Conservation (phyloP, 129 eudicot genomes). For the Flaveria robusta region DNA sequence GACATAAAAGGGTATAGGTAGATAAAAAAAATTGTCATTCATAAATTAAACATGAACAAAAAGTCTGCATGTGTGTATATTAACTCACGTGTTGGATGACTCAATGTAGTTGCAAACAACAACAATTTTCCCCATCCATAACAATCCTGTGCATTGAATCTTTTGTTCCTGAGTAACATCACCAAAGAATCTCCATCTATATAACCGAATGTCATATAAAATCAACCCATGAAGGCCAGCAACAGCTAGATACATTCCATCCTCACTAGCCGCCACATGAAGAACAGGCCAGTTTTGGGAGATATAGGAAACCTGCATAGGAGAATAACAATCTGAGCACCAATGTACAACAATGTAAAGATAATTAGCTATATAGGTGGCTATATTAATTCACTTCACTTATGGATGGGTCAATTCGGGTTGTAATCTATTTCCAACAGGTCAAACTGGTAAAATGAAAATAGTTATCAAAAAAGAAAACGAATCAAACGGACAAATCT, state of each 20-base stretch:
- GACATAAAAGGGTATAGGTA: slow-evolving; percentile 16
- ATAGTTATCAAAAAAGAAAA: neutral
- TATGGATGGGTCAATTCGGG: neutral
- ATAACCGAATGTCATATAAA: slow-evolving; percentile 78
- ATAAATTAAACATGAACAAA: slow-evolving; percentile 22
- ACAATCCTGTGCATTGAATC: slow-evolving; percentile 91
- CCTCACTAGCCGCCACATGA: slow-evolving; percentile 94
- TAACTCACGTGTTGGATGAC: slow-evolving; percentile 70
- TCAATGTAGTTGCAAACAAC: slow-evolving; percentile 89
- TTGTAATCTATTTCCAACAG: neutral
- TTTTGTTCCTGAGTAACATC: slow-evolving; percentile 95
- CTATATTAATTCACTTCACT: neutral
- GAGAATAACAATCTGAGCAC: slow-evolving; percentile 33
- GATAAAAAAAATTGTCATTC: slow-evolving; percentile 12
- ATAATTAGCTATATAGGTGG: neutral
- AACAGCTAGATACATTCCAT: slow-evolving; percentile 97
- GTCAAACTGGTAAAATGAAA: neutral
- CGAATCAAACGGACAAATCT: neutral
- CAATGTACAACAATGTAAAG: slow-evolving; percentile 17
- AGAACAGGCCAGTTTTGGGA: slow-evolving; percentile 96
- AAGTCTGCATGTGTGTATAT: slow-evolving; percentile 11
- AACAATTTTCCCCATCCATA: slow-evolving; percentile 96
- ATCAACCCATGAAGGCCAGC: slow-evolving; percentile 95
- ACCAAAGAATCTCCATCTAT: slow-evolving; percentile 90
- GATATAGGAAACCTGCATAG: slow-evolving; percentile 81